Base-by-base conservation (phyloP, 2,329 filamentous ascomycete genomes). In the Paecilomyces dactylethromorphus region DNA sequence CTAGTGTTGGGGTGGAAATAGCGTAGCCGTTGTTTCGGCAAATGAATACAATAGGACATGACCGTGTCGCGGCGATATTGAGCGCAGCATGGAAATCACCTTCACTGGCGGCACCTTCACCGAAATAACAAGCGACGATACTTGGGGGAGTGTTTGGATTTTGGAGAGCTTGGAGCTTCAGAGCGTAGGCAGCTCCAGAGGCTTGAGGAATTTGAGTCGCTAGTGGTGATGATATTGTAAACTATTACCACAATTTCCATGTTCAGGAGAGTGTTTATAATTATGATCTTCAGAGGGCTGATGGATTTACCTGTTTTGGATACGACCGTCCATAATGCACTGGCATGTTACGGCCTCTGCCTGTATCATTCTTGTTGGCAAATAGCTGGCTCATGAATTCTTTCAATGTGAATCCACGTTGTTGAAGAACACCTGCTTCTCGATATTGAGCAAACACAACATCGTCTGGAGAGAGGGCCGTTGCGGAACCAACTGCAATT, bases 301-400 rank as follows among this genome's bases (percentile, higher is more conserved):
- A 8, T 8, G 3, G 18, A 78, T 84, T 72, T 72, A 92, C 89
- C 69, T 96, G 92, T 66, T 96, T 91, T 59, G 95, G 80, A 63
- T 90, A 87, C 59, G 82, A 85, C 73, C 89, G 92, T 53, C 92
- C 92, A 69, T 97, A 99, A 76, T 99, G 94, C 13, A 97, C 90
- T 0, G 94, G 94, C 94, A 99, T 99, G 69, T 96, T 97, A 62
- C 93, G 86, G 1, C 92, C 94, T 60, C 82, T 84, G 1, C 93
- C 92, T 0, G 81, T 75, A 67, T 99, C 94, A 63, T 91, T 84
- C 57, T 80, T 83, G 70, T 96, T 97, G 21, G 92, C 87, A 76
- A 97, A 97, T 8, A 99, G 78, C 73, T 99, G 94, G 66, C 86
- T 89, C 94, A 99, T 97, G 70, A 97, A 97, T 60, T 97, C 87